These are phyloP conservation scores for Blastocystis sp. DNA, from an alignment of 352 stramenopile species.

Conservation along the genomic window DNA sequence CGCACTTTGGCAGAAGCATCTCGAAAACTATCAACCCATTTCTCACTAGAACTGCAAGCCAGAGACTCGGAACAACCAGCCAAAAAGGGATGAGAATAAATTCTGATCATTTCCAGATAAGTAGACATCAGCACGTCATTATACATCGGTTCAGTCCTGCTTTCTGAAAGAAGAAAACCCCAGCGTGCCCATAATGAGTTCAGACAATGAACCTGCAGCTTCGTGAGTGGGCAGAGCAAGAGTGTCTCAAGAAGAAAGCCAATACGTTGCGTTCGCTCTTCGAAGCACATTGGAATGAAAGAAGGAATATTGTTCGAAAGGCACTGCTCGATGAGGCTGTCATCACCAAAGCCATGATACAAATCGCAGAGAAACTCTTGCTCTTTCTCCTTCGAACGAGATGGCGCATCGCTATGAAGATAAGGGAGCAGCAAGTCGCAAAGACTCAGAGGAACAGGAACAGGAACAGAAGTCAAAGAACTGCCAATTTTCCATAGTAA, in stretches of 20 bases:
- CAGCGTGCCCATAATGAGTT: neutral
- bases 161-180: neutral
- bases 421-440: neutral
- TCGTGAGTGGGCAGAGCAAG: slow-evolving; percentile 1
- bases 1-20: neutral
- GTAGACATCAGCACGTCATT: neutral
- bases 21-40: neutral
- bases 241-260: neutral
- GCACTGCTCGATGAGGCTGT: neutral
- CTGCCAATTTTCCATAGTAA: neutral
- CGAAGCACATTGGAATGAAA: neutral
- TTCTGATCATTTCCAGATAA: neutral
- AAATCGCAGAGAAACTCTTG: neutral
- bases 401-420: neutral
- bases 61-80: neutral
- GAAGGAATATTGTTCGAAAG: neutral
- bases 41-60: neutral
- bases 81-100: slow-evolving; percentile 17
- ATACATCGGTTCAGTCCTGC: neutral
- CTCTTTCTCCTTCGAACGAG: neutral
- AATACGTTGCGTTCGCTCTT: neutral
- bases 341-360: neutral
- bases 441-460: neutral
- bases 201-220: neutral
- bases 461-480: neutral